phyloP scores from a whole-genome alignment of 164 flowering plant genomes.

The Vitis rupestris region DNA sequence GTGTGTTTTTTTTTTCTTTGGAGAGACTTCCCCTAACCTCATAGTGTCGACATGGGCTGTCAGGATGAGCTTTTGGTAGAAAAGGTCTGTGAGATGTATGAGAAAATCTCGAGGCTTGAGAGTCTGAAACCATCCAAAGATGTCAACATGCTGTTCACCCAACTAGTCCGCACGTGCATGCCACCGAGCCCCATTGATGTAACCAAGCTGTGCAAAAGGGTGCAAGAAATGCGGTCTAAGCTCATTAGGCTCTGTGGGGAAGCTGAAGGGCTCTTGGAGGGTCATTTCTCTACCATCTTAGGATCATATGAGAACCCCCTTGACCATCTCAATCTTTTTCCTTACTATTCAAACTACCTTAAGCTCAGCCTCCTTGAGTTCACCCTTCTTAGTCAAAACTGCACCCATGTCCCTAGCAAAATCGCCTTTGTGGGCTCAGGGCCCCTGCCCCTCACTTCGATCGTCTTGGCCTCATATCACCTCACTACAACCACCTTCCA shows the following conservation, averaged over 20 bases:
- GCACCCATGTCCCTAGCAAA: conserved; percentile 35
- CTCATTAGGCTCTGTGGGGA: conserved; percentile 78
- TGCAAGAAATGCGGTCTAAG: conserved; percentile 58
- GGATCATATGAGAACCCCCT: conserved; percentile 59
- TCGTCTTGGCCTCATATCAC: conserved; percentile 71
- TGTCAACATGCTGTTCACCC: conserved; percentile 81
- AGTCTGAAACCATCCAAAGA: conserved; percentile 72
- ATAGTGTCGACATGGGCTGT: conserved; percentile 82
- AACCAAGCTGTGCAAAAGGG: conserved; percentile 38
- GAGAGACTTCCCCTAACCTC: conserved; percentile 25
- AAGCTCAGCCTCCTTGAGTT: conserved; percentile 69
- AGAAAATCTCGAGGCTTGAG: conserved; percentile 69
- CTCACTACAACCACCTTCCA: conserved; percentile 58
- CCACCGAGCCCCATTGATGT: conserved; percentile 76
- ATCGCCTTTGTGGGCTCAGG: conserved; percentile 95
- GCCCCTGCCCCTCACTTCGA: conserved; percentile 87
- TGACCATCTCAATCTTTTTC: conserved; percentile 65
- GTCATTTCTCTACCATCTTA: conserved; percentile 67
- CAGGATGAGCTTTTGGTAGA: conserved; percentile 55
- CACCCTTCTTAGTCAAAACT: conserved; percentile 46
- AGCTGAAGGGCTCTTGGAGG: conserved; percentile 80
- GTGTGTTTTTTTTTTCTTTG: not conserved
- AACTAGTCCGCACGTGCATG: conserved; percentile 76
- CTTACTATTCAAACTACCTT: conserved; percentile 78
- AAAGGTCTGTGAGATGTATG: conserved; percentile 56